These are phyloP conservation scores for Calamus simplicifolius DNA, from an alignment of 176 grass and related monocot species.

Conservation along the genomic window DNA sequence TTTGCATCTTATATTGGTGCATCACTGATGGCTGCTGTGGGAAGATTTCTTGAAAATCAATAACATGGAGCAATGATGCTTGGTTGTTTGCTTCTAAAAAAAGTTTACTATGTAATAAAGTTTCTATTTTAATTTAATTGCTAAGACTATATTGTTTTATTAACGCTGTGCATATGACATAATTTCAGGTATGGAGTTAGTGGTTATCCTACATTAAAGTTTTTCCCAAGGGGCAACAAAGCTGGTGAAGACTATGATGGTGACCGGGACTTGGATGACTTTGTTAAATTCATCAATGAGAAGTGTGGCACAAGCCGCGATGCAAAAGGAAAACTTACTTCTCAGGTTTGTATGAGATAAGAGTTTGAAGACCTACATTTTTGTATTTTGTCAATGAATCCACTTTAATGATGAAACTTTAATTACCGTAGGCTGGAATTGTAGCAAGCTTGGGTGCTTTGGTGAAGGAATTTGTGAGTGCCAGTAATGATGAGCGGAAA, in stretches of 20 bases:
- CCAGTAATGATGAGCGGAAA: conserved; percentile 49
- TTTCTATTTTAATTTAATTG: no score
- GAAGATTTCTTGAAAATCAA: no score
- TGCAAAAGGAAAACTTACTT: conserved; percentile 73
- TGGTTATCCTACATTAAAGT: conserved; percentile 93
- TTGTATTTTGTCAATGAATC: background rate
- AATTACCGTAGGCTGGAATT: conserved; percentile 66
- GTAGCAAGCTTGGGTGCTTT: conserved; percentile 55
- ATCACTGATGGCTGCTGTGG: no score
- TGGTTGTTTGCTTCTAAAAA: no score
- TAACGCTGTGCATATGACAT: background rate
- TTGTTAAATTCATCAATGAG: conserved; percentile 96
- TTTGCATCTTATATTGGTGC: no score
- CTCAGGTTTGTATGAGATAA: conserved; percentile 38
- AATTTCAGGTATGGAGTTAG: conserved; percentile 74
- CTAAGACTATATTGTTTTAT: background rate
- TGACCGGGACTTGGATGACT: conserved; percentile 77
- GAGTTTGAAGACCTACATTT: background rate
- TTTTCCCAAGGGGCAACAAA: conserved; percentile 92
- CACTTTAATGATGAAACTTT: conserved; percentile 7
- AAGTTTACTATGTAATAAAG: no score
- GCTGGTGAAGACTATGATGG: conserved; percentile 92
- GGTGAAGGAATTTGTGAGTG: conserved; percentile 76
- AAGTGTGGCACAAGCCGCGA: conserved; percentile 78
- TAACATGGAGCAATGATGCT: no score